These are phyloP conservation scores for Globisporangium lucens DNA, from an alignment of 352 stramenopile species.

Conservation along the genomic window DNA sequence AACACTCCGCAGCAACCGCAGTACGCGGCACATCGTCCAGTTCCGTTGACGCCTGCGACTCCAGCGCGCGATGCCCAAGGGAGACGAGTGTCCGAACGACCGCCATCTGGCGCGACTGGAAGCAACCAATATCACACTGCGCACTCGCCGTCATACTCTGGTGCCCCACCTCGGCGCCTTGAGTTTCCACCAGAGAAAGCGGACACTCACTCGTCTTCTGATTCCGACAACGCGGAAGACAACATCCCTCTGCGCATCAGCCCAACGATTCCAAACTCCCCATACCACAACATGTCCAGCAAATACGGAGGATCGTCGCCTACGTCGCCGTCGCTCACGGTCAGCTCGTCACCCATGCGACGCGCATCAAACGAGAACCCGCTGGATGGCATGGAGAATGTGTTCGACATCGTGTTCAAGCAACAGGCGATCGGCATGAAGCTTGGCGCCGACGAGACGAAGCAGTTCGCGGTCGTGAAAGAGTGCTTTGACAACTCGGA, in stretches of 20 bases:
- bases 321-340: slow-evolving; percentile 20
- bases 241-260: slow-evolving; percentile 15
- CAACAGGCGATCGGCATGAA: slow-evolving; percentile 84
- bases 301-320: slow-evolving; percentile 6
- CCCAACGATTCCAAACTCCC: slow-evolving; percentile 14
- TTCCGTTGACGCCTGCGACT: slow-evolving; percentile 7
- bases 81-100: slow-evolving; percentile 3
- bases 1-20: slow-evolving; percentile 9
- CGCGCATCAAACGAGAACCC: slow-evolving; percentile 24
- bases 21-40: slow-evolving; percentile 5
- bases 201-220: slow-evolving; percentile 30
- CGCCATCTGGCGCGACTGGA: slow-evolving; percentile 3
- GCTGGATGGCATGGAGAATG: slow-evolving; percentile 64
- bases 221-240: slow-evolving; percentile 56
- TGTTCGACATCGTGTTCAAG: slow-evolving; percentile 87
- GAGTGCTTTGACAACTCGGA: slow-evolving; percentile 80
- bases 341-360: slow-evolving; percentile 25
- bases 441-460: slow-evolving; percentile 61
- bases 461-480: slow-evolving; percentile 78
- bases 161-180: slow-evolving; percentile 3
- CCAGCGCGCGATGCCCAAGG: background rate
- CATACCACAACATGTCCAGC: slow-evolving; percentile 12
- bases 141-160: slow-evolving; percentile 8
- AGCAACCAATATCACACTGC: slow-evolving; percentile 7
- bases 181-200: slow-evolving; percentile 23